Base-by-base conservation (phyloP, 2,329 filamentous ascomycete species). In the Rutstroemia sydowiana region DNA sequence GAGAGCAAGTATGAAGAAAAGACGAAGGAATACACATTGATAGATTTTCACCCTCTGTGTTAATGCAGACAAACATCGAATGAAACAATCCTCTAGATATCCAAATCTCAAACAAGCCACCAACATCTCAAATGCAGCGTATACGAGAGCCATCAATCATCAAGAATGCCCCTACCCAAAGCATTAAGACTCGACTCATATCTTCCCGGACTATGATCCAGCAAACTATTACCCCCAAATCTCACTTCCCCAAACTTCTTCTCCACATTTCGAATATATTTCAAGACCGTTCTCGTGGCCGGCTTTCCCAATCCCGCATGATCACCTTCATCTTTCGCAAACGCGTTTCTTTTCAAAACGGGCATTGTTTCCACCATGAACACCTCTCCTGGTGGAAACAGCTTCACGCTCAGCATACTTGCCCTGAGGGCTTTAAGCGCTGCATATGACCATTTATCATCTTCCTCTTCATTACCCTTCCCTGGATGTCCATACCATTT, bases 331-430 rank as follows among this genome's bases (percentile, higher is more conserved):
- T 44, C 20, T 5, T 40, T 40, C 11, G 66, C 61, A 76, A 87
- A 85, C 0, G 84, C 81, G 61, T 87, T 81, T 11, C 85, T 71
- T 57, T 85, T 75, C 55, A 89, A 69, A 3, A 87, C 85, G 8
- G 75, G 74, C 63, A 81, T 81, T 21, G 76, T 84, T 68, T 88
- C 85, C 2, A 90, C 75, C 2, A 82, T 72, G 61, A 90, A 89
- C 0, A 90, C 83, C 64, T 91, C 86, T 1, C 87, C 87, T 0
- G 87, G 87, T 1, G 87, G 87, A 43, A 88, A 69, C 2, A 91
- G 73, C 62, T 89, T 89, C 30, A 77, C 72, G 47, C 78, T 83
- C 55, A 78, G 75, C 82, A 90, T 87, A 59, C 76, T 80, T 3
- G 78, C 78, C 2, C 86, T 75, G 14, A 91, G 68, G 0, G 77